Evolutionary conservation across 768 basidiomycete genomes (phyloP), one percentile per base, ranked within the genome.

Genomic region (Amanita fuliginea): DNA sequence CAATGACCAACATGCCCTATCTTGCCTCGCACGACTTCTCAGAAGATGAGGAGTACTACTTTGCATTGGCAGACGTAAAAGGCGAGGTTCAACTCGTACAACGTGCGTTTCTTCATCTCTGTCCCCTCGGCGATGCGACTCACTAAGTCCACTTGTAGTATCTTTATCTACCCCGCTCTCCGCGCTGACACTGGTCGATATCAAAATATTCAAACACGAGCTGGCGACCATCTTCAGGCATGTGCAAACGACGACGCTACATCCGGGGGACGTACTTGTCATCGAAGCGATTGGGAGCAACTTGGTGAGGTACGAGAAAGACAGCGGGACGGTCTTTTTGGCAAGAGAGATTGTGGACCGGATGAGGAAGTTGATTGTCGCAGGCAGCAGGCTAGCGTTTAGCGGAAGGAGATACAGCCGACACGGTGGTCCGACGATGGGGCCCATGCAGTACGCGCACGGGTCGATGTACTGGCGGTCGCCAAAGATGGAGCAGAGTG

Each of bases 221-320:
- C 80, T 80, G 54, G 75, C 76, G 60, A 75, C 75, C 54, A 82
- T 82, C 46, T 82, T 81, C 56, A 77, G 80, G 34, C 73, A 77
- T 49, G 61, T 65, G 7, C 69, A 75, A 56, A 61, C 61, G 40
- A 61, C 61, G 39, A 72, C 71, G 2, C 54, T 78, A 10, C 74
- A 81, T 53, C 74, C 76, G 10, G 55, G 69, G 2, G 70, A 77
- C 46, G 69, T 82, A 11, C 66, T 64, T 51, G 70, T 81, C 48
- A 62, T 81, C 19, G 74, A 80, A 58, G 57, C 63, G 24, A 75
- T 82, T 35, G 68, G 74, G 24, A 71, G 73, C 6, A 63, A 63
- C 19, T 62, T 70, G 39, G 65, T 73, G 34, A 70, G 67, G 9
- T 80, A 80, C 50, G 79, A 82, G 50, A 73, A 76, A 53, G 79